Evolutionary conservation across 495 filamentous ascomycete species (phyloP).

Genomic region (Penicillium canescens): DNA sequence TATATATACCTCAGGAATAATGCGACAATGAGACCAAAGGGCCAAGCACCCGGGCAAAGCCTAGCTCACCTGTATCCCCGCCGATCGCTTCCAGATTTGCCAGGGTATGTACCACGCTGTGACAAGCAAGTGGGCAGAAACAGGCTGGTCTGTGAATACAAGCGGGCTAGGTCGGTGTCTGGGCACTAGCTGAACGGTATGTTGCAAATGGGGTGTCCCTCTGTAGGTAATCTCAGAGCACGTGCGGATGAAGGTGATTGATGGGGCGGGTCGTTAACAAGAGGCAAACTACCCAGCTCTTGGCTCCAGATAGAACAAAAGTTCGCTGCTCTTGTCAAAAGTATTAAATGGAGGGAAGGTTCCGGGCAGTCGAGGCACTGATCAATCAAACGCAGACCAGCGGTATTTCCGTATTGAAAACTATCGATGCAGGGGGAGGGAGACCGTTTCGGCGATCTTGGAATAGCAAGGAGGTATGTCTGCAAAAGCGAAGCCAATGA

Average conservation of each 20-base stretch:
- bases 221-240: background rate
- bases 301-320: background rate
- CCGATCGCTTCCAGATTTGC: background rate
- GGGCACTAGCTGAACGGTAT: background rate
- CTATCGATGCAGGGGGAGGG: background rate
- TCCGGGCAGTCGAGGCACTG: background rate
- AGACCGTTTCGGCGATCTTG: background rate
- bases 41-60: conserved; percentile 10
- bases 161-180: background rate
- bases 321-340: background rate
- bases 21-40: background rate
- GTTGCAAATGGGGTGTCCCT: conserved; percentile 5
- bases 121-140: background rate
- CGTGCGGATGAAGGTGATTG: background rate
- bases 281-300: background rate
- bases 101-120: background rate
- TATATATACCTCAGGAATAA: conserved; percentile 3
- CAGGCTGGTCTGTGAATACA: background rate
- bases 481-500: background rate
- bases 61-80: background rate
- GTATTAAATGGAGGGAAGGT: background rate
- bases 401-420: background rate
- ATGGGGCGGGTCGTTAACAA: background rate
- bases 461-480: conserved; percentile 2
- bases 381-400: background rate